Evolutionary conservation across 257 asterid species (phyloP).

Genomic region (Capsicum baccatum): DNA sequence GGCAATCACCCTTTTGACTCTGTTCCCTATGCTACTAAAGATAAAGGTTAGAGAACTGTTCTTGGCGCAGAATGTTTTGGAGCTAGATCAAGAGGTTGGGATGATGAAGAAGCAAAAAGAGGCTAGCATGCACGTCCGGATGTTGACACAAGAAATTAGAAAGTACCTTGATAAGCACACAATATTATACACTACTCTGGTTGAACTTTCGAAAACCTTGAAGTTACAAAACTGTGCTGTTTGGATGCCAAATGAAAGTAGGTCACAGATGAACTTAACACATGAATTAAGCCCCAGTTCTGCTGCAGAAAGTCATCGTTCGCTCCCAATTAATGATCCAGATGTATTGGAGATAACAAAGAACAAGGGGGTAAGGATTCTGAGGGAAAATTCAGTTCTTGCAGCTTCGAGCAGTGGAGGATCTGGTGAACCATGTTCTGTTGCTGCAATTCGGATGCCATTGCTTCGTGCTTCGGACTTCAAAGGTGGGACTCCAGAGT

Average conservation of each 20-base stretch:
- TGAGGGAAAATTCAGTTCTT: conserved; percentile 45
- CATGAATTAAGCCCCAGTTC: conserved; percentile 47
- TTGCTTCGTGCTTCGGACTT: conserved; percentile 48
- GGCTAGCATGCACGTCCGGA: conserved; percentile 54
- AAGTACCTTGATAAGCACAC: conserved; percentile 56
- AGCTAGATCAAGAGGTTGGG: conserved; percentile 56
- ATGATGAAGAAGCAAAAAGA: conserved; percentile 54
- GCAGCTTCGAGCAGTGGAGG: conserved; percentile 49
- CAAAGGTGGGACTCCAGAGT: conserved; percentile 57
- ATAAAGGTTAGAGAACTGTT: conserved; percentile 52
- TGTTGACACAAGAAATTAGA: conserved; percentile 54
- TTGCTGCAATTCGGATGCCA: conserved; percentile 55
- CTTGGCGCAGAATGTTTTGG: conserved; percentile 51
- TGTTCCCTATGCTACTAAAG: conserved; percentile 51
- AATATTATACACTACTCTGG: conserved; percentile 50
- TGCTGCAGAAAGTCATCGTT: conserved; percentile 31
- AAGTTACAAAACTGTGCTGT: conserved; percentile 58
- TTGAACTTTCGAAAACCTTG: conserved; percentile 52
- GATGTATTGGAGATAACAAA: conserved; percentile 49
- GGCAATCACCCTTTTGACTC: conserved; percentile 50
- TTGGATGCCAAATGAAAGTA: conserved; percentile 55
- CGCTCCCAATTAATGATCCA: conserved; percentile 46
- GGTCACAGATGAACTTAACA: conserved; percentile 49
- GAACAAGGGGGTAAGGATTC: conserved; percentile 49
- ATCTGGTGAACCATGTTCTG: conserved; percentile 41